These are phyloP conservation scores for Coemansia sp. DNA, from an alignment of 192 early-diverging fungal species.

Conservation along the genomic window DNA sequence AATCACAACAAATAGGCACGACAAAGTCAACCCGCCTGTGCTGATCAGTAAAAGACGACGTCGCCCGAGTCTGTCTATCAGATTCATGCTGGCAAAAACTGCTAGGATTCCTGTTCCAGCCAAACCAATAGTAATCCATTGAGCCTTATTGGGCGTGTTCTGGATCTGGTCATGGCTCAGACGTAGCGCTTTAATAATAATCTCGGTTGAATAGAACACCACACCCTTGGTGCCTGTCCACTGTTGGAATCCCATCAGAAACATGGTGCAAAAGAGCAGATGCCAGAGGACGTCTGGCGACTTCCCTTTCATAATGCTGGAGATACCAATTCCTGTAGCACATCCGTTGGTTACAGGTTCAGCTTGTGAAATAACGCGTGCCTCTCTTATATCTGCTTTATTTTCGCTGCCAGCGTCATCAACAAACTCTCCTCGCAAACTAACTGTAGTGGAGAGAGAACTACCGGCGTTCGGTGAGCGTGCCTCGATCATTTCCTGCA, in stretches of 20 bases:
- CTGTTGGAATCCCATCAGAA: conserved; percentile 78
- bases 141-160: conserved; percentile 42
- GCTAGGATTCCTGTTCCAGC: conserved; percentile 36
- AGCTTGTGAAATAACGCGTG: background rate
- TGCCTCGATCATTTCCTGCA: conserved; percentile 54
- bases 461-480: conserved; percentile 9
- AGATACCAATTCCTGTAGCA: conserved; percentile 7
- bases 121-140: conserved; percentile 50
- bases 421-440: background rate
- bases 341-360: background rate
- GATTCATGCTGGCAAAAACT: conserved; percentile 30
- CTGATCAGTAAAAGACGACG: conserved; percentile 66
- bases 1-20: conserved; percentile 61
- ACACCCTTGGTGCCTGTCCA: conserved; percentile 82
- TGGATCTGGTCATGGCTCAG: conserved; percentile 44
- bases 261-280: conserved; percentile 64
- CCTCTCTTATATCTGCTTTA: background rate
- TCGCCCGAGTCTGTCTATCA: conserved; percentile 76
- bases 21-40: conserved; percentile 58
- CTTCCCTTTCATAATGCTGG: conserved; percentile 44
- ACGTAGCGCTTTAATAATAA: conserved; percentile 63
- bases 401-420: background rate
- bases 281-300: conserved; percentile 58
- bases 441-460: too few species aligned
- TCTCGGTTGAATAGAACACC: conserved; percentile 82